Evolutionary conservation across 75 land plant genomes (phyloP).

Genomic region (Pinus taeda): DNA sequence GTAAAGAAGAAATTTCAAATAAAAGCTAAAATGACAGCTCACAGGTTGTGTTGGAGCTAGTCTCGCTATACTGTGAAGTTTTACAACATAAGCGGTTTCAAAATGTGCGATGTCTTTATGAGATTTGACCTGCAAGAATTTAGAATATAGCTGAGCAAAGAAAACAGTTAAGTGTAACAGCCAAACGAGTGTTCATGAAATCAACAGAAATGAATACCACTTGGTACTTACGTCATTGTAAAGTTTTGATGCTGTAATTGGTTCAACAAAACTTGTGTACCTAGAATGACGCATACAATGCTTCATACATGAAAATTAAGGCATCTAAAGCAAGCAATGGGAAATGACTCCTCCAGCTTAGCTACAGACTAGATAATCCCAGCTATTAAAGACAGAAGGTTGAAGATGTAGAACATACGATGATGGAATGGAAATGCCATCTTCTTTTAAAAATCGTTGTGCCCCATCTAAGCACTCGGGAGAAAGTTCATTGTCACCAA

Average conservation of each 20-base stretch:
- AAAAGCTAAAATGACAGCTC: constrained; percentile 15
- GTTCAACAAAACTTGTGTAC: constrained; percentile 95
- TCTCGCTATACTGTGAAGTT: constrained; percentile 83
- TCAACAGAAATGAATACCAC: background rate
- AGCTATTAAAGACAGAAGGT: background rate
- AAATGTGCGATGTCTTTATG: constrained; percentile 89
- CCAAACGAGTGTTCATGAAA: background rate
- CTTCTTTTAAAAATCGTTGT: constrained; percentile 82
- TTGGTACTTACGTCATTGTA: constrained; percentile 77
- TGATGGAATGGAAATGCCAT: constrained; percentile 96
- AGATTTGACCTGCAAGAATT: constrained; percentile 64
- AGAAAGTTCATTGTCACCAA: constrained; percentile 99
- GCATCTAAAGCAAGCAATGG: background rate
- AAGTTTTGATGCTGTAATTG: constrained; percentile 87
- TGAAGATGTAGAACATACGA: constrained; percentile 49
- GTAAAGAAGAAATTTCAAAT: background rate
- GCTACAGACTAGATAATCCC: background rate
- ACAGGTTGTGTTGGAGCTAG: constrained; percentile 88
- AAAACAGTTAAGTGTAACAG: background rate
- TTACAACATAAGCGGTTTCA: constrained; percentile 99
- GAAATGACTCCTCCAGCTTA: background rate
- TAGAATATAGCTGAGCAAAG: background rate
- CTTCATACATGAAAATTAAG: background rate
- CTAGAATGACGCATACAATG: constrained; percentile 27
- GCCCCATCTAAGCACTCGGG: constrained; percentile 99